phyloP scores from a whole-genome alignment of 2,329 filamentous ascomycete genomes.

The Chaetomium olivaceum region DNA sequence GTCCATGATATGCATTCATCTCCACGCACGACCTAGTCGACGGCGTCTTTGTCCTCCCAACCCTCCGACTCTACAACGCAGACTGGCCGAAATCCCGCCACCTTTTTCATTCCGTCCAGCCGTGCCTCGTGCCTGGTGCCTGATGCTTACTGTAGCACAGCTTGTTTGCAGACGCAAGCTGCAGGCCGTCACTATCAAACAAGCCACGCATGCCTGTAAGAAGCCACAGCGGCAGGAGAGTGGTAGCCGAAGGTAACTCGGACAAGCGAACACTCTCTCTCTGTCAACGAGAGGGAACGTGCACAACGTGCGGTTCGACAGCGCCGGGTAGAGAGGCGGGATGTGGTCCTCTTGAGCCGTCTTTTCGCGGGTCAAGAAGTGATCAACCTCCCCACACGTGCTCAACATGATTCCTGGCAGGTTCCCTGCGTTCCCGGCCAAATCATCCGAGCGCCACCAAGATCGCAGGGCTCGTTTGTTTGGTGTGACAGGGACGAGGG shows the following conservation, averaged over 20 bases:
- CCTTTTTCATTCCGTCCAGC: background rate
- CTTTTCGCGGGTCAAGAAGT: background rate
- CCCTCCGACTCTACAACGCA: background rate
- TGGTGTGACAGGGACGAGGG: background rate
- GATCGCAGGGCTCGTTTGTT: background rate
- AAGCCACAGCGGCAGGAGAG: background rate
- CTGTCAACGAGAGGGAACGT: background rate
- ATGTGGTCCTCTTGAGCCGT: background rate
- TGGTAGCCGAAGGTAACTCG: background rate
- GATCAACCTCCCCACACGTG: background rate
- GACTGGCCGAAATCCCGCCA: background rate
- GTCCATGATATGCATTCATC: background rate
- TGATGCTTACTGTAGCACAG: background rate
- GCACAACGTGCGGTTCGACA: background rate
- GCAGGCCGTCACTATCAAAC: slow-evolving; percentile 1
- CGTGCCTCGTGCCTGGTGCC: background rate
- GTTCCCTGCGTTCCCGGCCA: background rate
- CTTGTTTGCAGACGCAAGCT: background rate
- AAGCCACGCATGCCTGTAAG: background rate
- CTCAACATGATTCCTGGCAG: background rate
- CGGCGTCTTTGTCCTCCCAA: background rate
- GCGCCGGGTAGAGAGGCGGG: background rate
- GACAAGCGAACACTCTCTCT: background rate
- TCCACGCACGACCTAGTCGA: background rate
- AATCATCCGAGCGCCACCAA: background rate